phyloP scores from a whole-genome alignment of 139 green algal species.

The Coccomyxa sp. region DNA sequence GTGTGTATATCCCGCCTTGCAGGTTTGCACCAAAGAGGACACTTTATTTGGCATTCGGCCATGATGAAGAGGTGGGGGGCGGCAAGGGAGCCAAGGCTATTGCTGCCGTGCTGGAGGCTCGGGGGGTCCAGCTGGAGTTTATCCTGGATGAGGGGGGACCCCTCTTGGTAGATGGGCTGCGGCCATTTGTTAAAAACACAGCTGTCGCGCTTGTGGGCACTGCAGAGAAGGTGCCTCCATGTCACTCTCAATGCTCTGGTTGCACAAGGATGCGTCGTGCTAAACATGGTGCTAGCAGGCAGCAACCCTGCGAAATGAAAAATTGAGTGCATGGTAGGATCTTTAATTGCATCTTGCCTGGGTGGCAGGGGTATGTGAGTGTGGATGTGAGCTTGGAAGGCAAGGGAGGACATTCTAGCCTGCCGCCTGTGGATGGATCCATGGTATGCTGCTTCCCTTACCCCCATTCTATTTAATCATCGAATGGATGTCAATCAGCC shows the following conservation, averaged over 20 bases:
- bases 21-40: constrained; percentile 42
- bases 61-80: constrained; percentile 77
- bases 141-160: constrained; percentile 70
- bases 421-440: constrained; percentile 48
- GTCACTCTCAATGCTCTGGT: background rate
- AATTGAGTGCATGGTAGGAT: no score
- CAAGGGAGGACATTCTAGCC: constrained; percentile 58
- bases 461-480: background rate
- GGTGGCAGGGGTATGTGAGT: constrained; percentile 24
- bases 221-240: constrained; percentile 52
- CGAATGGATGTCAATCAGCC: no score
- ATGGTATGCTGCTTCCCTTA: constrained; percentile 13
- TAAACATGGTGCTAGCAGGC: background rate
- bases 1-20: background rate
- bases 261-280: background rate
- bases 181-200: constrained; percentile 5
- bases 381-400: constrained; percentile 29
- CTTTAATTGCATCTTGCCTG: background rate
- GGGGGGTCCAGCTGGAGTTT: constrained; percentile 36
- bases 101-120: constrained; percentile 27
- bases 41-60: constrained; percentile 64
- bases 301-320: no score
- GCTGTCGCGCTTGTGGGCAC: constrained; percentile 60
- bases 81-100: constrained; percentile 38
- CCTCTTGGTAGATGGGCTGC: constrained; percentile 40